Evolutionary conservation across 1,139 yeast genomes (phyloP).

Genomic region (Pichia sorboxylosa): DNA sequence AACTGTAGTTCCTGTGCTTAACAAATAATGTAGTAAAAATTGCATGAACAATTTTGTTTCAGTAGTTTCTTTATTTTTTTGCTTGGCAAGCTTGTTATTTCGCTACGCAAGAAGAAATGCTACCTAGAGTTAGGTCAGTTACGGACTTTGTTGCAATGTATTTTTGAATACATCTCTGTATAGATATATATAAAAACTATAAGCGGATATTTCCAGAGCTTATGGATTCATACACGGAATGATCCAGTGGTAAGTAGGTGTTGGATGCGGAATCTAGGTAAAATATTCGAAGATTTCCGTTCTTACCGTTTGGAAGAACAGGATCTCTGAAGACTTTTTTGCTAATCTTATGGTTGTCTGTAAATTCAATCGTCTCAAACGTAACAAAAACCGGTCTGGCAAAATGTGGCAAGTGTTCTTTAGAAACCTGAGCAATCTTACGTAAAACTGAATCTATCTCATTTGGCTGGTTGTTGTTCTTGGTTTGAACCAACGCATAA

Average conservation of each 20-base stretch:
- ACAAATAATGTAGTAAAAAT: no score
- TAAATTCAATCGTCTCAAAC: slow-evolving; percentile 51
- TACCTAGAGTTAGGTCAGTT: not conserved
- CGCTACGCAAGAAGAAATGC: not conserved
- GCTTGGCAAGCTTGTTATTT: not conserved
- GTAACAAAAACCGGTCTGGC: slow-evolving; percentile 81
- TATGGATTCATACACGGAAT: slow-evolving; percentile 11
- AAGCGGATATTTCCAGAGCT: slow-evolving; percentile 16
- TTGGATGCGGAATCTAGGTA: slow-evolving; percentile 45
- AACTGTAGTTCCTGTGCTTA: no score
- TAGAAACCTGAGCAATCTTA: slow-evolving; percentile 31
- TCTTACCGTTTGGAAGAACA: slow-evolving; percentile 59
- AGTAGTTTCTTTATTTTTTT: not conserved
- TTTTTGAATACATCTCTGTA: no score
- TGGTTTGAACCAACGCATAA: slow-evolving; percentile 62
- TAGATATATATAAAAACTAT: no score
- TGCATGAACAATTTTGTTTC: no score
- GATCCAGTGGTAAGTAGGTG: slow-evolving; percentile 31
- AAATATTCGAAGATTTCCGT: slow-evolving; percentile 49
- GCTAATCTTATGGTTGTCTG: slow-evolving; percentile 81
- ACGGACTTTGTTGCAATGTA: no score
- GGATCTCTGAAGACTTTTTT: slow-evolving; percentile 72
- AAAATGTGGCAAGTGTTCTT: slow-evolving; percentile 58
- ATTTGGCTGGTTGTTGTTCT: slow-evolving; percentile 28
- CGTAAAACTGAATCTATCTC: slow-evolving; percentile 22